Base-by-base conservation (phyloP, 1,284 basidiomycete genomes). In the Phellopilus nigrolimitatus region DNA sequence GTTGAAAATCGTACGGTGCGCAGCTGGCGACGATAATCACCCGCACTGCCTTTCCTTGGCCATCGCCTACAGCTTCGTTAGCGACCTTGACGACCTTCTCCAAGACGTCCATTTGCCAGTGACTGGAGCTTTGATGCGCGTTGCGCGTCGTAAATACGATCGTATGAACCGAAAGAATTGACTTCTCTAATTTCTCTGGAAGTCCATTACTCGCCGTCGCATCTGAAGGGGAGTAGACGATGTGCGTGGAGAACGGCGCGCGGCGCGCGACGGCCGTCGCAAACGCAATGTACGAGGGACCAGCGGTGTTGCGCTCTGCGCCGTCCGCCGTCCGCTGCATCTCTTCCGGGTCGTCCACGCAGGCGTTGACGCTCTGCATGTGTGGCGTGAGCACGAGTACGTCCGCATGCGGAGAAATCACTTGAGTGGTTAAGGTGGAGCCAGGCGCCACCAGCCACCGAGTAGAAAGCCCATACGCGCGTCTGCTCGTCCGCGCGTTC, bases 1-100 rank as follows among this genome's bases (percentile, higher is more conserved):
- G 6, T 51, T 84, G 81, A 57, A 84, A 83, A 54, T 84, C 82
- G 58, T 84, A 84, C 28, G 82, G 82, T 15, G 71, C 76, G 59
- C 81, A 81, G 33, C 76, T 81, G 27, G 78, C 72, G 0, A 85
- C 57, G 6, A 82, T 64, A 1, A 80, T 68, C 24, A 81, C 60
- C 15, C 64, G 65, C 6, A 66, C 57, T 8, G 42, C 8, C 15
- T 39, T 37, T 3, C 41, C 41, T 6, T 27, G 54, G 17, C 28
- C 43, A 5, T 17, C 49, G 7, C 28, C 21, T 25, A 44, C 13
- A 0, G 4, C 19, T 30, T 48, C 25, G 3, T 8, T 56, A 47
- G 38, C 54, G 49, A 24, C 51, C 44, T 55, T 51, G 47, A 38
- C 53, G 48, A 31, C 50, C 40, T 54, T 55, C 21, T 63, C 59